A percentile compares a stretch with the other conserved stretches of the same genome.
phyloP scores from a whole-genome alignment of 805 yeast genomes.

The Cyberlindnera japonica region DNA sequence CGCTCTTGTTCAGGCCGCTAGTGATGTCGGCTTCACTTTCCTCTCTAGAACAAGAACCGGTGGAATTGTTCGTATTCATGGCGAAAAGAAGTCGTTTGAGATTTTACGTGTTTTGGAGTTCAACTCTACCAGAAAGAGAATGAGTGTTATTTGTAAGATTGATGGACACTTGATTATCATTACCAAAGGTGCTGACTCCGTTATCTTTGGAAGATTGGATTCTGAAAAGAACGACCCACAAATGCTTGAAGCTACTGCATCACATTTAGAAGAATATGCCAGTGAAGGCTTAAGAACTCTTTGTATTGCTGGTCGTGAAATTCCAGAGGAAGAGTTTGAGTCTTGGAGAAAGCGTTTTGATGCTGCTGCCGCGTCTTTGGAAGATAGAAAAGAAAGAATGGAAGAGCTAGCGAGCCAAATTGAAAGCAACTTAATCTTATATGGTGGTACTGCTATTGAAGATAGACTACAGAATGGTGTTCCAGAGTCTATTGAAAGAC shows the following conservation, averaged over 20 bases:
- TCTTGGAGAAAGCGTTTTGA: constrained; percentile 63
- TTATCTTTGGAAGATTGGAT: constrained; percentile 61
- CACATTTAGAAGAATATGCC: constrained; percentile 73
- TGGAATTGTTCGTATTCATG: constrained; percentile 61
- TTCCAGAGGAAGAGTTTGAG: constrained; percentile 57
- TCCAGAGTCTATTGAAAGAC: constrained; percentile 69
- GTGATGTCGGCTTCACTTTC: constrained; percentile 71
- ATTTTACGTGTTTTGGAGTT: constrained; percentile 66
- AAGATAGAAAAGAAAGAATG: constrained; percentile 65
- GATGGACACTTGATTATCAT: constrained; percentile 58
- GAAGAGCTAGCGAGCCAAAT: constrained; percentile 72
- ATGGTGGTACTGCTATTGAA: constrained; percentile 87
- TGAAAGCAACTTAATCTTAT: constrained; percentile 58
- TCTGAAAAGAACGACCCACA: constrained; percentile 40
- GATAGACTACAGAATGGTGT: constrained; percentile 85
- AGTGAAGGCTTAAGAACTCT: constrained; percentile 81
- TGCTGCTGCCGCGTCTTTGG: constrained; percentile 60
- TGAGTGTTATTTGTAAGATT: constrained; percentile 73
- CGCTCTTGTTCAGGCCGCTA: constrained; percentile 76
- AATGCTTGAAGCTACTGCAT: constrained; percentile 59
- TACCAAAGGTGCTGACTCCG: constrained; percentile 83
- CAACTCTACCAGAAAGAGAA: constrained; percentile 81
- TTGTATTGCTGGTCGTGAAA: constrained; percentile 70
- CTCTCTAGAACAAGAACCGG: constrained; percentile 67
- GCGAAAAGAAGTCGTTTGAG: constrained; percentile 64